Evolutionary conservation across 139 green algal species (phyloP), one percentile per base, ranked within the genome.

Genomic region (Tetraselmis striata): DNA sequence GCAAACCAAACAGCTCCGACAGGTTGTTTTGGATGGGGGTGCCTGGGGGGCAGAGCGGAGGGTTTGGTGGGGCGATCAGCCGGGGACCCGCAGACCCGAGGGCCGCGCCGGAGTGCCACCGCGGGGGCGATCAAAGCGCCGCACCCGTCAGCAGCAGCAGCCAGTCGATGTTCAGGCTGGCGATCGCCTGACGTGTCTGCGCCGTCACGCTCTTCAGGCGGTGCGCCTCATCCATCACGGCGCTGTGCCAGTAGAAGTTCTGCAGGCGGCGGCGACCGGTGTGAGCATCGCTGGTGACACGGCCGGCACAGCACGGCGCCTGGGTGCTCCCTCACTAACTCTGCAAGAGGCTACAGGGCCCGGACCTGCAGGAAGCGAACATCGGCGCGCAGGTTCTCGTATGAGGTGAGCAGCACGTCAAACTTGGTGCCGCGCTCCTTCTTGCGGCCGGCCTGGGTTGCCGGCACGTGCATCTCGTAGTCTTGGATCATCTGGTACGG

Each of bases 1-100:
- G 85, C 45, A 98, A 87, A 30, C 90, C 87, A 83, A 83, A 96
- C 30, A 98, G 90, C 88, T 98, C 95, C 0, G 84, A 83, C 83
- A 97, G 94, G 91, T 98, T 97, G 92, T 98, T 98, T 88, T 98
- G 94, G 45, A 98, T 90, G 31, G 95, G 95, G 2, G 95, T 98
- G 32, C 95, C 91, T 90, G 81, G 32, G 45, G 5, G 45, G 45
- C 45, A 67, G 18, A 5, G 45, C 45, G 5, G 45, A 67, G 45
- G 45, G 45, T 67, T n/a, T n/a, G n/a, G n/a, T n/a, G n/a, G n/a
- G n/a, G n/a, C n/a, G n/a, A n/a, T n/a, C n/a, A n/a, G n/a, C n/a
- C n/a, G n/a, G n/a, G n/a, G n/a, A n/a, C n/a, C n/a, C n/a, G n/a
- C n/a, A n/a, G n/a, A n/a, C n/a, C n/a, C n/a, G n/a, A n/a, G n/a